Percentiles rank a stretch among this genome's conserved stretches.
phyloP scores from a whole-genome alignment of 768 basidiomycete genomes.

The Tylopilus cervinicoccineus region DNA sequence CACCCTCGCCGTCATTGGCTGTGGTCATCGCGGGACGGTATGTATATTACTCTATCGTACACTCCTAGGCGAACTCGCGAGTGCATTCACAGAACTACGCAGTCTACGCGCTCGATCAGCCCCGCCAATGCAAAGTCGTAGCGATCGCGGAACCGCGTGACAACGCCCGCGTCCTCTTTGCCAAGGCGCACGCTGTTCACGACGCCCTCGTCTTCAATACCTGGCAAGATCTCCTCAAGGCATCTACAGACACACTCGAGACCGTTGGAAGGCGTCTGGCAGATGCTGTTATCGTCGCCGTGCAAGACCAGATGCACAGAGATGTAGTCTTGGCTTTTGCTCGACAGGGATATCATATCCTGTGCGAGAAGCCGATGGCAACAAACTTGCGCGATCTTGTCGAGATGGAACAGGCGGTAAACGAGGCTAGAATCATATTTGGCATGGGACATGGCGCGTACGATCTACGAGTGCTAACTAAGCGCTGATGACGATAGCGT shows the following conservation, averaged over 20 bases:
- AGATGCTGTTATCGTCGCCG: constrained; percentile 77
- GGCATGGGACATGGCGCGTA: constrained; percentile 80
- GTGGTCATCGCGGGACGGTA: constrained; percentile 80
- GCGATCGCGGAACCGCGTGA: constrained; percentile 82
- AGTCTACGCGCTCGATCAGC: constrained; percentile 53
- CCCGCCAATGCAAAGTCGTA: constrained; percentile 69
- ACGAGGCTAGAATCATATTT: constrained; percentile 69
- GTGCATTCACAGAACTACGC: constrained; percentile 51
- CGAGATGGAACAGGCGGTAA: constrained; percentile 68
- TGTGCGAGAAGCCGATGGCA: constrained; percentile 94
- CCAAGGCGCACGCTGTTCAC: constrained; percentile 55
- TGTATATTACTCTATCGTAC: constrained; percentile 1
- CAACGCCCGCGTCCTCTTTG: constrained; percentile 57
- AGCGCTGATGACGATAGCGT: background rate
- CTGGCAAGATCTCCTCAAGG: constrained; percentile 67
- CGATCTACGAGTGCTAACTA: background rate
- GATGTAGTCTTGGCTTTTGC: constrained; percentile 74
- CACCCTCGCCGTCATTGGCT: constrained; percentile 76
- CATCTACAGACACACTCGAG: constrained; percentile 62
- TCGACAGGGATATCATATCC: constrained; percentile 78
- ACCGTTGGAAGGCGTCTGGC: constrained; percentile 68
- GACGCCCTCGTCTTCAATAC: constrained; percentile 63
- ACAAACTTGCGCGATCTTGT: constrained; percentile 70
- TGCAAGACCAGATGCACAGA: constrained; percentile 77
- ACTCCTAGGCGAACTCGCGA: background rate